Evolutionary conservation across 805 yeast species (phyloP), one percentile per base, ranked within the genome.

Genomic region (Candida verbasci): DNA sequence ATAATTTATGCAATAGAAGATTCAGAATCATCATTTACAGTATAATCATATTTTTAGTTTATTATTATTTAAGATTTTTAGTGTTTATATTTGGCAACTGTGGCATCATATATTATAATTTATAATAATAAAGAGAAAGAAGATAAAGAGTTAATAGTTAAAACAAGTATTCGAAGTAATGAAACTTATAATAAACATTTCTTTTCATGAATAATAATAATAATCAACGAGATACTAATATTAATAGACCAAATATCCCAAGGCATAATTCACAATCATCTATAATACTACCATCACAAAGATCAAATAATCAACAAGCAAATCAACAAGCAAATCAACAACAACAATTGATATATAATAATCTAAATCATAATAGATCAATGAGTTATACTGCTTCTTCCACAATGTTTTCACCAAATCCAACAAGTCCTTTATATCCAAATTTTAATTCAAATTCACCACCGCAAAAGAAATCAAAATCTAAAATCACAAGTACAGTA

Each of bases 381-480:
- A 14, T 25, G 22, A 33, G 24, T 25, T 33, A 33, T 25, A 4
- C 28, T 4, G 5, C 33, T 21, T 17, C 16, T 8, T 11, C 36
- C n/a, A n/a, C n/a, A 12, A 33, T 33, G 36, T 33, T 33, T 33
- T 33, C 36, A 12, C 36, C 36, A 9, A 33, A 33, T 18, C 30
- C 36, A 4, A n/a, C 29, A 10, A 21, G 28, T 25, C 36, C 36
- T 5, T 33, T 33, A 25, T 33, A 33, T 24, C 30, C 36, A 33
- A 18, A 17, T 23, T 25, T 24, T 18, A 29, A 29, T 20, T 9
- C 16, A 23, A 18, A 18, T 20, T 18, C 32, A 20, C 22, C 22
- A 6, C 22, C 22, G 22, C 22, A 20, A 20, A 20, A 20, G 9
- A 20, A 6, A 20, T 20, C 22, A 20, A n/a, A n/a, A n/a, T n/a